phyloP scores from a whole-genome alignment of 225 moss, liverwort and hornwort species.

The Antitrichia curtipendula region DNA sequence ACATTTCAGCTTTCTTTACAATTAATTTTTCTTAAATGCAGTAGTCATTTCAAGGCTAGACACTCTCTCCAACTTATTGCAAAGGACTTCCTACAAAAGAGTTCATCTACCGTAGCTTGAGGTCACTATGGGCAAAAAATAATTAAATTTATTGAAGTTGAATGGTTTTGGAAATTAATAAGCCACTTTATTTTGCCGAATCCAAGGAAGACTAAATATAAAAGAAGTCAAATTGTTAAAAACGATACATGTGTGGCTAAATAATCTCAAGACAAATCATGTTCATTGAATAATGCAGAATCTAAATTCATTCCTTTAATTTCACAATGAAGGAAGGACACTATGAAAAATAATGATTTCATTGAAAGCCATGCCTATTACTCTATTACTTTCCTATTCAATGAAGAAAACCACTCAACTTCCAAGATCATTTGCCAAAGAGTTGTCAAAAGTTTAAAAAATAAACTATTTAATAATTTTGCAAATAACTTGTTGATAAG shows the following conservation, averaged over 20 bases:
- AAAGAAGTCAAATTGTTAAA: background rate
- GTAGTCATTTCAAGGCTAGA: background rate
- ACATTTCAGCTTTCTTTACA: too few species aligned
- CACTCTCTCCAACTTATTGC: background rate
- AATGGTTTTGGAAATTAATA: background rate
- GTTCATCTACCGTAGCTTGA: accelerated
- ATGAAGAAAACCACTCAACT: background rate
- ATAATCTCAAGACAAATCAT: background rate
- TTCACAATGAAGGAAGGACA: background rate
- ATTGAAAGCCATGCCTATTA: background rate
- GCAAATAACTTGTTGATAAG: background rate
- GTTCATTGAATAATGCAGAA: background rate
- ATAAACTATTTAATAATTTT: background rate
- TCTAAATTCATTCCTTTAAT: background rate
- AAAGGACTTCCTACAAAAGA: accelerated
- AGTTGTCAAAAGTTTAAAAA: background rate
- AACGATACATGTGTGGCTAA: accelerated
- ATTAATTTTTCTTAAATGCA: too few species aligned
- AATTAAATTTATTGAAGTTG: background rate
- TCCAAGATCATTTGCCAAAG: background rate
- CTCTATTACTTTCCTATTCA: too few species aligned
- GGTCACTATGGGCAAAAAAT: accelerated
- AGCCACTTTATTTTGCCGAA: accelerated
- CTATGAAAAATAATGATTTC: background rate
- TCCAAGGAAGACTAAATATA: background rate